phyloP scores from a whole-genome alignment of 2,329 filamentous ascomycete genomes.

The Sporothrix schenckii region DNA sequence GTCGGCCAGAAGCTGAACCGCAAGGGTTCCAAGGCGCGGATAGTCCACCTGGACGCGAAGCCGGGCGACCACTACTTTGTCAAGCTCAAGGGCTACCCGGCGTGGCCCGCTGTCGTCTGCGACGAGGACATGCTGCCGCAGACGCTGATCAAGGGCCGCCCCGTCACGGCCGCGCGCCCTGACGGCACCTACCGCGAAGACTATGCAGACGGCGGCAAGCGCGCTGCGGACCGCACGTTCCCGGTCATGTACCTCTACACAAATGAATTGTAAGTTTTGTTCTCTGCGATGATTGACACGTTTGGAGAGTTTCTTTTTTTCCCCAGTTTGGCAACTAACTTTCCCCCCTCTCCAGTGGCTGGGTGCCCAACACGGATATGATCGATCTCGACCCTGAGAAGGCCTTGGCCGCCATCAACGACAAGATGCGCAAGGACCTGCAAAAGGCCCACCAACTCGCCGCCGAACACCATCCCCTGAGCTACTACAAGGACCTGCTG shows the following conservation, averaged over 20 bases:
- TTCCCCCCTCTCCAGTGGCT: conserved; percentile 63
- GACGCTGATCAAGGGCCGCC: conserved; percentile 73
- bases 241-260: conserved; percentile 94
- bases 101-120: conserved; percentile 92
- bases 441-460: conserved; percentile 79
- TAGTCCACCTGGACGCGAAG: conserved; percentile 75
- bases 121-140: conserved; percentile 92
- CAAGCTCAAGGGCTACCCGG: conserved; percentile 89
- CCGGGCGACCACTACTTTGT: conserved; percentile 92
- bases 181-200: conserved; percentile 89
- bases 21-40: conserved; percentile 76
- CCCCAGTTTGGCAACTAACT: background rate
- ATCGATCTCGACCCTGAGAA: conserved; percentile 74
- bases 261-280: conserved; percentile 88
- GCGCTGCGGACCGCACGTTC: conserved; percentile 80
- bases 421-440: conserved; percentile 80
- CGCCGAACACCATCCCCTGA: conserved; percentile 72
- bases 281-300: background rate
- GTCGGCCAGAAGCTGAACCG: conserved; percentile 77
- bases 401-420: conserved; percentile 67
- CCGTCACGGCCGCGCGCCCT: conserved; percentile 76
- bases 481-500: conserved; percentile 82
- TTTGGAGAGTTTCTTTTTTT: background rate
- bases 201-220: conserved; percentile 85
- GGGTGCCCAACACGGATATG: conserved; percentile 85